phyloP scores from a whole-genome alignment of 768 basidiomycete genomes.

The Suillus weaverae region DNA sequence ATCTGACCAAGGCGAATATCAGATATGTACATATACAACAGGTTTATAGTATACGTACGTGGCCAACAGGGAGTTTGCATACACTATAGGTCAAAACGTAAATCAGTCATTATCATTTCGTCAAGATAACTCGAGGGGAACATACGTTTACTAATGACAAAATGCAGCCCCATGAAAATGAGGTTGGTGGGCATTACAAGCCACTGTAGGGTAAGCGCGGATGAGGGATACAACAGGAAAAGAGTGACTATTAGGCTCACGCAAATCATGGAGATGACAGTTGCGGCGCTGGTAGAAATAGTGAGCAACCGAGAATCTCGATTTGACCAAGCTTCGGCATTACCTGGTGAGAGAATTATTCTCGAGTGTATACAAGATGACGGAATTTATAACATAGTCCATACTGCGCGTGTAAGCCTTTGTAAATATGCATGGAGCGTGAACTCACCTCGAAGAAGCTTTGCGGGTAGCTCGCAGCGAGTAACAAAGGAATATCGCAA shows the following conservation, averaged over 20 bases:
- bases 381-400: slow-evolving; percentile 45
- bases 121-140: not conserved
- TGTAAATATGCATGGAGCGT: not conserved
- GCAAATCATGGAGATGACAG: slow-evolving; percentile 42
- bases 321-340: not conserved
- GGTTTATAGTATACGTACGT: slow-evolving; percentile 27
- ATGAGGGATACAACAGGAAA: not conserved
- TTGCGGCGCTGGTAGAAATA: slow-evolving; percentile 36
- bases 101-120: not conserved
- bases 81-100: slow-evolving; percentile 33
- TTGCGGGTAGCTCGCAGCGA: slow-evolving; percentile 43
- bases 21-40: not conserved
- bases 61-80: slow-evolving; percentile 52
- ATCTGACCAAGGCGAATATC: slow-evolving; percentile 19
- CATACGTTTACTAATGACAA: slow-evolving; percentile 53
- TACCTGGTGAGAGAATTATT: slow-evolving; percentile 52
- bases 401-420: slow-evolving; percentile 30
- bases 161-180: slow-evolving; percentile 53
- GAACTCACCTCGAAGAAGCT: slow-evolving; percentile 36
- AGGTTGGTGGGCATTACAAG: slow-evolving; percentile 46
- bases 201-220: slow-evolving; percentile 35
- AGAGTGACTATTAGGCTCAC: slow-evolving; percentile 28
- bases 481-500: slow-evolving; percentile 46
- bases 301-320: not conserved
- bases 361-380: slow-evolving; percentile 55